Evolutionary conservation across 768 basidiomycete species (phyloP).

Genomic region (Pulveroboletus ravenelii): DNA sequence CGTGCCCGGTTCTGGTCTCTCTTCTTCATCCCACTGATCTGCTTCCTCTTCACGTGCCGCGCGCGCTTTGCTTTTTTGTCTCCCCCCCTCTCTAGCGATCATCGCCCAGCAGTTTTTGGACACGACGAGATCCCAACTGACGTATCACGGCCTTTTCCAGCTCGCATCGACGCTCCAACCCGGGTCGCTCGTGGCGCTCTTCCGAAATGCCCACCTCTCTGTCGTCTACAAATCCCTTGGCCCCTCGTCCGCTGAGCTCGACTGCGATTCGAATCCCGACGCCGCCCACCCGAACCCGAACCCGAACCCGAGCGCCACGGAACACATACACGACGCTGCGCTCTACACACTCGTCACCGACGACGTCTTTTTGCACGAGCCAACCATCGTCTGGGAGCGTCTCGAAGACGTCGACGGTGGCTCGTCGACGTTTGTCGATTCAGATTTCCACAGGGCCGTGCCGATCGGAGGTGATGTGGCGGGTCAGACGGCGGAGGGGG

Average conservation of each 20-base stretch:
- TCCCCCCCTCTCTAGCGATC: constrained; percentile 45
- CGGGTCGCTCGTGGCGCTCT: constrained; percentile 75
- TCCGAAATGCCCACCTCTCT: constrained; percentile 85
- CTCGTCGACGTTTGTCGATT: constrained; percentile 74
- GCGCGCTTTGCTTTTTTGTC: too few relatives aligned
- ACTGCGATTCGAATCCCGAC: background rate
- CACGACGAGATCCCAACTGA: constrained; percentile 72
- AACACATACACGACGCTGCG: constrained; percentile 32
- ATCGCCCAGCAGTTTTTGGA: constrained; percentile 66
- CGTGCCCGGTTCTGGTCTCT: background rate
- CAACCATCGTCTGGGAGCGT: constrained; percentile 85
- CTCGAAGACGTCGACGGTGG: constrained; percentile 84
- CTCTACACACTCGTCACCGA: constrained; percentile 87
- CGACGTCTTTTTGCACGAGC: constrained; percentile 70
- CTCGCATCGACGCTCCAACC: constrained; percentile 49
- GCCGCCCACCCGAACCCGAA: too few relatives aligned
- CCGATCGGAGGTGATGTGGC: constrained; percentile 82
- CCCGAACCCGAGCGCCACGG: background rate
- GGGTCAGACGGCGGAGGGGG: constrained; percentile 62
- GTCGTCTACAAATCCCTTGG: constrained; percentile 66
- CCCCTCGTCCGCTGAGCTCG: background rate
- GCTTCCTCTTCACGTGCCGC: background rate
- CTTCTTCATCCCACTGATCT: background rate
- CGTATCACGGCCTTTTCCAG: constrained; percentile 82
- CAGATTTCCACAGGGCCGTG: constrained; percentile 54